These are phyloP conservation scores for Botrytis medusae DNA, from an alignment of 2,329 filamentous ascomycete genomes.

Conservation along the genomic window DNA sequence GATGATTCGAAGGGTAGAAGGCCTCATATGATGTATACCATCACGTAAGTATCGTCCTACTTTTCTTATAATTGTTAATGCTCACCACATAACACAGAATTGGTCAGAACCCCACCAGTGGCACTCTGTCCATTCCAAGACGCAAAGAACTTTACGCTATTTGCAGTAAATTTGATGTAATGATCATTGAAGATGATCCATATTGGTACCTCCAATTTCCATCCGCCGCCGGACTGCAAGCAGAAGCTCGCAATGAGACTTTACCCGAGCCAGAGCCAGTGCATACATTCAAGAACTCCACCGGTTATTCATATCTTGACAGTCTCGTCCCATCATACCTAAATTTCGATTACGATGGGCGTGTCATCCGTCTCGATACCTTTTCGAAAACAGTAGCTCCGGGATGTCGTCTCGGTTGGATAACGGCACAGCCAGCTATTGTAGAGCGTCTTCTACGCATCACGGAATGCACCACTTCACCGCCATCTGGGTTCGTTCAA, in stretches of 20 bases:
- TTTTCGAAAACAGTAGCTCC: slow-evolving; percentile 93
- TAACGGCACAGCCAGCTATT: slow-evolving; percentile 78
- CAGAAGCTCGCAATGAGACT: slow-evolving; percentile 41
- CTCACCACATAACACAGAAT: slow-evolving; percentile 50
- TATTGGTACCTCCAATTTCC: slow-evolving; percentile 96
- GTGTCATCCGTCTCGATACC: slow-evolving; percentile 86
- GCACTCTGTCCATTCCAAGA: slow-evolving; percentile 69
- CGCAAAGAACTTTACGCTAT: slow-evolving; percentile 77
- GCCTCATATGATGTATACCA: slow-evolving; percentile 85
- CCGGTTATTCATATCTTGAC: slow-evolving; percentile 77
- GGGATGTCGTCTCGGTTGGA: slow-evolving; percentile 86
- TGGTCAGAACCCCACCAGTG: slow-evolving; percentile 85
- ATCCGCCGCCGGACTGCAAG: slow-evolving; percentile 54
- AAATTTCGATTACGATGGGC: slow-evolving; percentile 77
- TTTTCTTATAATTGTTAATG: slow-evolving; percentile 17
- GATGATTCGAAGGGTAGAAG: slow-evolving; percentile 70
- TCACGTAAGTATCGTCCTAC: slow-evolving; percentile 62
- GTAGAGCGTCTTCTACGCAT: slow-evolving; percentile 73
- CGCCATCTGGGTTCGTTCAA: slow-evolving; percentile 89
- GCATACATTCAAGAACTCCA: slow-evolving; percentile 45
- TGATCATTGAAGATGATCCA: slow-evolving; percentile 92
- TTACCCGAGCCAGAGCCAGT: slow-evolving; percentile 27
- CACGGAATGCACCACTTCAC: slow-evolving; percentile 75
- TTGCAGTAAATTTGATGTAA: slow-evolving; percentile 79
- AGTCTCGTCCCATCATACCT: slow-evolving; percentile 81